These are phyloP conservation scores for Dryadomyces quercivorus DNA, from an alignment of 2,329 filamentous ascomycete species.

Conservation along the genomic window DNA sequence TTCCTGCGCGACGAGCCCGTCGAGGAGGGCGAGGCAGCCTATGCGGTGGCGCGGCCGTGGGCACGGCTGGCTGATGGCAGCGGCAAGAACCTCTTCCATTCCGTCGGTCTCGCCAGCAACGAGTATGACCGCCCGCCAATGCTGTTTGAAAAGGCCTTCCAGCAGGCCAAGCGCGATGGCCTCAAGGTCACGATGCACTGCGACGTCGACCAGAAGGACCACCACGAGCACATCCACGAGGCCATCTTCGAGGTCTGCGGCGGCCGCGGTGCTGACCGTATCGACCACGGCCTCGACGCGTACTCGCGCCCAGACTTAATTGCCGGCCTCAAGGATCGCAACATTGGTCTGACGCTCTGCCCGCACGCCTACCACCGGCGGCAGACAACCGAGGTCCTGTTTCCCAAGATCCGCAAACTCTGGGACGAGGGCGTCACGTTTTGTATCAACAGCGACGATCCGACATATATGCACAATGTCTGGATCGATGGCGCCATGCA, in stretches of 20 bases:
- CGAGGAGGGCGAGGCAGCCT: constrained; percentile 35
- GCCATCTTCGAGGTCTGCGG: constrained; percentile 55
- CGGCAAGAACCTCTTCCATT: constrained; percentile 25
- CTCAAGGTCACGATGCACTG: constrained; percentile 35
- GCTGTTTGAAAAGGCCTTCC: constrained; percentile 29
- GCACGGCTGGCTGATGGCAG: constrained; percentile 16
- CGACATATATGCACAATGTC: constrained; percentile 62
- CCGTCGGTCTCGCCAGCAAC: constrained; percentile 34
- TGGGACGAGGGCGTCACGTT: constrained; percentile 52
- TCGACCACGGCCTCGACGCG: constrained; percentile 62
- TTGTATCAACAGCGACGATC: constrained; percentile 63
- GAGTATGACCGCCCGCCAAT: constrained; percentile 31
- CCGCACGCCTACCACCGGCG: constrained; percentile 60
- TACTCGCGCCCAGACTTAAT: constrained; percentile 47
- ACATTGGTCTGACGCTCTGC: constrained; percentile 56
- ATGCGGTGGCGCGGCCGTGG: constrained; percentile 29
- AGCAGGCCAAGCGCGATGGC: constrained; percentile 24
- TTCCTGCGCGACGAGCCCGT: constrained; percentile 58
- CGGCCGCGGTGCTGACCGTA: constrained; percentile 46
- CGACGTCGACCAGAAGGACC: constrained; percentile 37
- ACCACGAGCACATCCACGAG: constrained; percentile 12
- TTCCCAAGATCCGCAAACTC: constrained; percentile 47
- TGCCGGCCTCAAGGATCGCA: constrained; percentile 38
- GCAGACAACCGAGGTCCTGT: constrained; percentile 37
- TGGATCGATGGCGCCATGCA: constrained; percentile 66